Percentiles rank a stretch among this genome's conserved stretches.
Conservation (phyloP, 1,284 basidiomycete species). For the Cutaneotrichosporon cavernicola region DNA sequence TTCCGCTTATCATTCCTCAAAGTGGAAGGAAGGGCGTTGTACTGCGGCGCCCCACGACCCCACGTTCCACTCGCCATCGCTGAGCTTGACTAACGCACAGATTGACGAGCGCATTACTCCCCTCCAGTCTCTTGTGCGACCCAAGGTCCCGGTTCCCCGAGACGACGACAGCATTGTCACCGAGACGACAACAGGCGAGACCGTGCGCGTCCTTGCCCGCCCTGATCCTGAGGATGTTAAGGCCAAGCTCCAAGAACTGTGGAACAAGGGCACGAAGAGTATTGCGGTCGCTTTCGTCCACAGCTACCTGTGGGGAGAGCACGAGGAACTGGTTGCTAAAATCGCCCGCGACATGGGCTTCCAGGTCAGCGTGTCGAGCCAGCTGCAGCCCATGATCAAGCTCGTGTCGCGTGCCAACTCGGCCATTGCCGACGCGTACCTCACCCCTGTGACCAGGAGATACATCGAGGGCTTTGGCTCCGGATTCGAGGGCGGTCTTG, state of each 20-base stretch:
- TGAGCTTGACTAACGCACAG: conserved; percentile 23
- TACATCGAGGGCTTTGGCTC: conserved; percentile 54
- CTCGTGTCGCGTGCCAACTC: conserved; percentile 57
- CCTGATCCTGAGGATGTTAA: conserved; percentile 48
- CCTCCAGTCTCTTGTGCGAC: conserved; percentile 47
- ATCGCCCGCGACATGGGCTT: conserved; percentile 44
- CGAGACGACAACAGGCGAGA: conserved; percentile 64
- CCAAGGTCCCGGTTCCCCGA: conserved; percentile 24
- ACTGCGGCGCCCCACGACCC: background rate
- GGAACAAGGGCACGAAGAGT: conserved; percentile 35
- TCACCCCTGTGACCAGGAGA: conserved; percentile 55
- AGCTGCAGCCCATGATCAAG: conserved; percentile 49
- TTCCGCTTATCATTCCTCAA: background rate
- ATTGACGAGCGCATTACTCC: conserved; percentile 88
- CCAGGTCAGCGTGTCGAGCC: conserved; percentile 37
- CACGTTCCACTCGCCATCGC: no score
- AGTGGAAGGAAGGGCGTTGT: background rate
- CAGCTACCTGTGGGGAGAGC: conserved; percentile 40
- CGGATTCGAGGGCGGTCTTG: conserved; percentile 50
- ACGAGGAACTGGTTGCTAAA: conserved; percentile 39
- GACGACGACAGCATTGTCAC: conserved; percentile 28
- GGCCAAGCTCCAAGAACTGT: conserved; percentile 35
- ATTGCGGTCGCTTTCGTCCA: conserved; percentile 43
- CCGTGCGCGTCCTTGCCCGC: conserved; percentile 75
- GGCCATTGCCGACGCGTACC: conserved; percentile 58